Evolutionary conservation across 495 filamentous ascomycete genomes (phyloP).

Genomic region (Talaromyces nanjingensis): DNA sequence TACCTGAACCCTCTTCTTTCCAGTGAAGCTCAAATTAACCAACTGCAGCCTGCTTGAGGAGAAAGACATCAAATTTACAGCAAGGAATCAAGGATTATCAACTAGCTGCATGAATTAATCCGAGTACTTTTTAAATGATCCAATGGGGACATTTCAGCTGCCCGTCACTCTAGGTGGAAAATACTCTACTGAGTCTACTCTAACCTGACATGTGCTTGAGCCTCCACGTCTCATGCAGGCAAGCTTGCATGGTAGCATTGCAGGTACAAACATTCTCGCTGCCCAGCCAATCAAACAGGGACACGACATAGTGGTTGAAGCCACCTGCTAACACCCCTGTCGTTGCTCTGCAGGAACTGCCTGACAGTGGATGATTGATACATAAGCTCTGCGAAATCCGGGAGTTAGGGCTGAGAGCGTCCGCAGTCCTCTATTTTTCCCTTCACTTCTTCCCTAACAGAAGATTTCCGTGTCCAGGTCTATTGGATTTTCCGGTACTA

Average conservation of each 20-base stretch:
- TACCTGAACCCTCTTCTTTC: no score
- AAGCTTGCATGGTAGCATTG: neutral
- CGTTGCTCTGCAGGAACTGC: conserved; percentile 4
- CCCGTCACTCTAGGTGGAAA: neutral
- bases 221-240: neutral
- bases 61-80: no score
- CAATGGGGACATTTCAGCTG: neutral
- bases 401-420: neutral
- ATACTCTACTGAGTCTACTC: neutral
- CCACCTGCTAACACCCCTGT: neutral
- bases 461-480: neutral
- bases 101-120: neutral
- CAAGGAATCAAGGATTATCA: neutral
- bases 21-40: no score
- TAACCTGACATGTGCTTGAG: neutral
- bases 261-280: neutral
- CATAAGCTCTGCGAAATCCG: neutral
- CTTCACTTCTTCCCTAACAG: neutral
- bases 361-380: neutral
- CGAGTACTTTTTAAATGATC: neutral
- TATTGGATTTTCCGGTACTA: neutral
- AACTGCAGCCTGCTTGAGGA: no score
- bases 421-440: neutral
- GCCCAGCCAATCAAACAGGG: no score
- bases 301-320: no score